Evolutionary conservation across 208 protist genomes (phyloP), one percentile per base, ranked within the genome.

Genomic region (Acanthamoeba healyi): DNA sequence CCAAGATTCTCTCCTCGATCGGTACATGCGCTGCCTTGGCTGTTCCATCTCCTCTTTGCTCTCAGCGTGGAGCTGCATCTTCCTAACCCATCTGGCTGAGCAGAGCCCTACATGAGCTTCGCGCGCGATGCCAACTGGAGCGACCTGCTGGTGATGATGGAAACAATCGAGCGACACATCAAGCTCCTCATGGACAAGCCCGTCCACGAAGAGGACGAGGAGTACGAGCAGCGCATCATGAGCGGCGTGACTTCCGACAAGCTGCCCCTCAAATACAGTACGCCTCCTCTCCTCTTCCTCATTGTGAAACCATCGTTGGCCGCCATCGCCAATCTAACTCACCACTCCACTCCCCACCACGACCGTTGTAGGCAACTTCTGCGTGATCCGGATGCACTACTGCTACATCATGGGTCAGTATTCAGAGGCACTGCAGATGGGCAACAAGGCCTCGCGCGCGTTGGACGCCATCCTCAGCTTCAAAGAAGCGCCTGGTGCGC

Each of bases 401-500:
- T 46, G 17, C 32, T 91, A 91, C 61, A 91, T 91, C 24, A 91
- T 91, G 84, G 84, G 84, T 5, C 24, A 54, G 40, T 91, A 91
- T 40, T 4, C 15, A 29, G 84, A 91, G 12, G 84, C 77, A 4
- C 77, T 86, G 6, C 29, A 38, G 19, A 29, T 40, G 29, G 77
- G 44, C 77, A 12, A 7, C 77, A 26, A 44, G 44, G 44, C 40
- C 54, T 6, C 24, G 34, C 24, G 26, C 77, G 24, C 22, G 44
- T 7, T 86, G 15, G 34, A 86, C 15, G 77, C 38, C 70, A 81
- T 81, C 38, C 70, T 81, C 26, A 81, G 70, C 32, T 81, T 81
- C 40, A 81, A 81, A 26, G 70, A 81, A 42, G 44, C 61, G 9
- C 61, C 61, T 29, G 61, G 61, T 67, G 36, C 61, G n/a, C n/a